Evolutionary conservation across 805 yeast species (phyloP).

Genomic region (Saturnispora gosingensis): DNA sequence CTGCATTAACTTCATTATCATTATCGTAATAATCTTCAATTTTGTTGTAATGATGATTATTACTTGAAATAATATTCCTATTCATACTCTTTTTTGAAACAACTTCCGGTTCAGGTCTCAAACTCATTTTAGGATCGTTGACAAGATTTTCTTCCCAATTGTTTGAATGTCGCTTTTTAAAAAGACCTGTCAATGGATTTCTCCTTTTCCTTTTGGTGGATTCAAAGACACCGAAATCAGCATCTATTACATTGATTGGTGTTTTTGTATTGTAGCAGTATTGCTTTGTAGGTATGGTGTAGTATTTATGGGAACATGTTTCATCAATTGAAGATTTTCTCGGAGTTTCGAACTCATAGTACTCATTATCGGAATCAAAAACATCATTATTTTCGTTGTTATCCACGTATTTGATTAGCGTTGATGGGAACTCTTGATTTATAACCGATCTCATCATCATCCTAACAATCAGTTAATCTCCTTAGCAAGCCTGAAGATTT

Average conservation of each 20-base stretch:
- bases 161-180: constrained; percentile 1
- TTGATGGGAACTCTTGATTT: not conserved
- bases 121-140: constrained; percentile 1
- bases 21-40: not conserved
- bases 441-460: not conserved
- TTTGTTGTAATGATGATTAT: not conserved
- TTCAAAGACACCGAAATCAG: constrained; percentile 13
- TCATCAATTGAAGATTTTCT: not conserved
- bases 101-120: constrained; percentile 6
- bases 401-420: not conserved
- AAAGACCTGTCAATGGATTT: constrained; percentile 1
- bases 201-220: constrained; percentile 1
- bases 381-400: not conserved
- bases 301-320: constrained; percentile 6
- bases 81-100: not conserved
- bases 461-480: not conserved
- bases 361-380: not conserved
- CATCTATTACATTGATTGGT: constrained; percentile 10
- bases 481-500: not conserved
- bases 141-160: not conserved
- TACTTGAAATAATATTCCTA: not conserved
- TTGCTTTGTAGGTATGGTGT: constrained; percentile 3
- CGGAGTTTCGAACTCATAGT: not conserved
- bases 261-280: not conserved
- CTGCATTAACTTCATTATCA: not conserved